phyloP scores from a whole-genome alignment of 345 rosid species.

The Boechera divaricarpa region DNA sequence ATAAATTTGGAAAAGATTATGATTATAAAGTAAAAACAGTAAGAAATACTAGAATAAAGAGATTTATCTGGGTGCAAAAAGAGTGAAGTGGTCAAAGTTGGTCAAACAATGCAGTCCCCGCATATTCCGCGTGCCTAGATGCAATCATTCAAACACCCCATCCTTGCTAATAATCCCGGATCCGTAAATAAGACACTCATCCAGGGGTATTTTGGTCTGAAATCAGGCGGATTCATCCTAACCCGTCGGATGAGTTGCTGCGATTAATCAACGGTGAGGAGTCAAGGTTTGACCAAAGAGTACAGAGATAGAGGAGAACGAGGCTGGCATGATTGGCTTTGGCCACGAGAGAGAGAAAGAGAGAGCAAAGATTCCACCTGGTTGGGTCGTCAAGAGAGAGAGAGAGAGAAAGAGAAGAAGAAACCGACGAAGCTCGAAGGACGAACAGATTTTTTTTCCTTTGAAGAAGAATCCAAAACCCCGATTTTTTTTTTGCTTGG shows the following conservation, averaged over 20 bases:
- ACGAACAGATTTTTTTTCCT: neutral
- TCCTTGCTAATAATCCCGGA: neutral
- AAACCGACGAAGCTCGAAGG: neutral
- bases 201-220: conserved; percentile 17
- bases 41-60: neutral
- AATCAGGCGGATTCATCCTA: conserved; percentile 8
- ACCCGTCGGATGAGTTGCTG: conserved; percentile 48
- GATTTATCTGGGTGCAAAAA: neutral
- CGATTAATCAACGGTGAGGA: conserved; percentile 48
- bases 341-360: conserved; percentile 51
- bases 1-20: no score
- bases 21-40: neutral
- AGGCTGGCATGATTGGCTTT: conserved; percentile 66
- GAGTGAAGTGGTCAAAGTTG: conserved; percentile 44
- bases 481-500: neutral
- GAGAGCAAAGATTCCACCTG: conserved; percentile 45
- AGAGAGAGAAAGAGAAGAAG: neutral
- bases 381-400: conserved; percentile 41
- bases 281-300: conserved; percentile 52
- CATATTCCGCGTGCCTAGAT: conserved; percentile 55
- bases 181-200: conserved; percentile 18
- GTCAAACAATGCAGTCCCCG: conserved; percentile 47
- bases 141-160: conserved; percentile 43
- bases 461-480: conserved; percentile 3
- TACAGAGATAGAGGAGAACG: conserved; percentile 47